Base-by-base conservation (phyloP, 1,139 yeast genomes). In the Saccharomyces hybrid region DNA sequence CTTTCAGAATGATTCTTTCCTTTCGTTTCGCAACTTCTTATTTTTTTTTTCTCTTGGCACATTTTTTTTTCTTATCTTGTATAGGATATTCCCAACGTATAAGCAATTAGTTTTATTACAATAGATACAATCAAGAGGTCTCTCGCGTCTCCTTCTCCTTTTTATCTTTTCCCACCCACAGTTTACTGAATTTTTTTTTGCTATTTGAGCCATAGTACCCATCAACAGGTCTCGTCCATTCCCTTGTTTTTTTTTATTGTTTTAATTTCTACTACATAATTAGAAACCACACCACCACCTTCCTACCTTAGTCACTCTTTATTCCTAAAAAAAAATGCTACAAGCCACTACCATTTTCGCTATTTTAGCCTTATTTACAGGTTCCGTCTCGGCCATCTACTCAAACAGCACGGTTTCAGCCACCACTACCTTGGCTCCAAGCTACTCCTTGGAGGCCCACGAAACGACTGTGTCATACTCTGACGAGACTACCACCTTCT, bases 221-320 rank as follows among this genome's bases (percentile, higher is more conserved):
- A 46, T 29, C 29, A 50, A 31, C 24, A 50, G 52, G 52, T 50
- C 52, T 50, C 52, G 52, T 50, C 52, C 52, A 50, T 50, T 50
- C 52, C 48, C 47, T 50, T 42, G 46, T 32, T 42, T 49, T 49
- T 19, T 21, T 38, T 28, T 38, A 38, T 38, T 38, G 44, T 38
- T 38, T 38, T 16, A 41, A 6, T 27, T 24, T 24, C 12, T 28
- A 27, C 48, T 46, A 26, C 28, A 24, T 46, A 24, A n/a, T 26
- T 24, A 50, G 19, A 12, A 29, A 50, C 8, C 31, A 21, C 26
- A 28, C 16, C 31, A 28, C 29, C 26, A 24, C 26, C 26, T 24
- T 46, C 31, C n/a, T 12, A 49, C 42, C 47, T n/a, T 16, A 49
- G 44, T 41, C 26, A 29, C 11, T 48, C 50, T 26, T 21, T n/a